Conservation (phyloP, 2,329 filamentous ascomycete species). For the Ceratocystis papillata region DNA sequence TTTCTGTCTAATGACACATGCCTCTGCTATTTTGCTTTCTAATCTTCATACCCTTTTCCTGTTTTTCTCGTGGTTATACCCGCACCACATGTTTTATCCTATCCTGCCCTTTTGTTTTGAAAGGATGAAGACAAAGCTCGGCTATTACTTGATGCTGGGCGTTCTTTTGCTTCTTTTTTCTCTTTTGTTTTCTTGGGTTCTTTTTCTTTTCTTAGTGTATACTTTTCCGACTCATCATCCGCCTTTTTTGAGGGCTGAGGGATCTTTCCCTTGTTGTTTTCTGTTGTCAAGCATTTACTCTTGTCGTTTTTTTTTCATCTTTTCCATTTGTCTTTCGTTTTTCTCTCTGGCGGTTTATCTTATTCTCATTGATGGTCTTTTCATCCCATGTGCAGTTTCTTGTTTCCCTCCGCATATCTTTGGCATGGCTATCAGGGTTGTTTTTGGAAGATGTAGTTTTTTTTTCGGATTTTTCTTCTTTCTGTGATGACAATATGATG, state of each 20-base stretch:
- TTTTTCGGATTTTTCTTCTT: conserved; percentile 12
- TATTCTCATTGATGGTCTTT: conserved; percentile 6
- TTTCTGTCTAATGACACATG: conserved; percentile 4
- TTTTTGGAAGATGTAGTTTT: conserved; percentile 12
- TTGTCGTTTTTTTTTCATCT: neutral
- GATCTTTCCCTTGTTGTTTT: too few relatives aligned
- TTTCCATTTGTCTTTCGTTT: conserved; percentile 6
- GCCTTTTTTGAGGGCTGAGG: conserved; percentile 23
- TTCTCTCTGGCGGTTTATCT: conserved; percentile 3
- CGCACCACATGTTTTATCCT: conserved; percentile 9
- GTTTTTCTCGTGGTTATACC: neutral
- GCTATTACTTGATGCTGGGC: neutral
- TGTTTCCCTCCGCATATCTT: conserved; percentile 13
- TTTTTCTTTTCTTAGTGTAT: conserved; percentile 26
- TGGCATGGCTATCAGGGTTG: conserved; percentile 1
- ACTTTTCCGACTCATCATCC: conserved; percentile 11
- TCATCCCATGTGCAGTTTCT: conserved; percentile 15
- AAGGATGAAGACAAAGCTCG: neutral
- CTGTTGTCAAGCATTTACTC: conserved; percentile 17
- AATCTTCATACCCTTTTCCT: conserved; percentile 12
- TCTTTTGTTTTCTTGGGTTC: conserved; percentile 24
- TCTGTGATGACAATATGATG: conserved; percentile 6
- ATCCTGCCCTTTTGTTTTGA: neutral
- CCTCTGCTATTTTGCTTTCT: conserved; percentile 5
- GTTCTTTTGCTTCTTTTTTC: conserved; percentile 6